These are phyloP conservation scores for Geotrichum reessii DNA, from an alignment of 1,139 yeast species.

Conservation along the genomic window DNA sequence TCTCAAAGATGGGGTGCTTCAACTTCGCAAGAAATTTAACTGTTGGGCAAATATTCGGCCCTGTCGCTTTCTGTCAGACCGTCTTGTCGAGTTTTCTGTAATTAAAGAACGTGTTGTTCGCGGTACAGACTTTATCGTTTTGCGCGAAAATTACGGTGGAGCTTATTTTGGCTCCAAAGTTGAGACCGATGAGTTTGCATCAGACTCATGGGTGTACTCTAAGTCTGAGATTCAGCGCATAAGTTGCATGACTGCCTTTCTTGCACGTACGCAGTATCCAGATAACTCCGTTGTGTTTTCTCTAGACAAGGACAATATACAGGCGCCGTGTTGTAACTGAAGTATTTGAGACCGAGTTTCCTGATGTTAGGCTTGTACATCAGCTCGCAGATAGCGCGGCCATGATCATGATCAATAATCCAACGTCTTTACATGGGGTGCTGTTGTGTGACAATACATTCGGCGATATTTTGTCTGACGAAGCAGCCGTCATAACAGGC, in stretches of 20 bases:
- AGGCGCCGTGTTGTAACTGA: conserved; percentile 76
- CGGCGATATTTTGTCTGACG: conserved; percentile 84
- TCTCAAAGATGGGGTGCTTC: conserved; percentile 79
- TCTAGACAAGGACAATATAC: conserved; percentile 78
- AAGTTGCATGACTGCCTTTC: conserved; percentile 83
- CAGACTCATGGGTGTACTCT: conserved; percentile 76
- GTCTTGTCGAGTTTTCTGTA: conserved; percentile 67
- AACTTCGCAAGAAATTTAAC: conserved; percentile 74
- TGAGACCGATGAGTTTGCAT: conserved; percentile 69
- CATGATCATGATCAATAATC: conserved; percentile 74
- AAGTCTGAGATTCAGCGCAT: conserved; percentile 76
- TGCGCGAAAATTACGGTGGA: conserved; percentile 85
- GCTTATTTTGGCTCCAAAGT: conserved; percentile 80
- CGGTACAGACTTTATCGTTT: conserved; percentile 76
- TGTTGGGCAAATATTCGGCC: conserved; percentile 83
- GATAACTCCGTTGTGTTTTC: conserved; percentile 76
- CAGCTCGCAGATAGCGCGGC: conserved; percentile 88
- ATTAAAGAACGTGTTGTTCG: conserved; percentile 63
- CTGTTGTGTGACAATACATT: conserved; percentile 80
- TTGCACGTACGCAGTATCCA: conserved; percentile 69
- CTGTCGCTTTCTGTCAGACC: conserved; percentile 71
- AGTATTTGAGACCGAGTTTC: conserved; percentile 67
- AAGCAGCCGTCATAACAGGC: conserved; percentile 84
- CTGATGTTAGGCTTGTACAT: conserved; percentile 64
- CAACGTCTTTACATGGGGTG: conserved; percentile 73